These are phyloP conservation scores for Alternaria panax DNA, from an alignment of 2,329 filamentous ascomycete species.

Conservation along the genomic window DNA sequence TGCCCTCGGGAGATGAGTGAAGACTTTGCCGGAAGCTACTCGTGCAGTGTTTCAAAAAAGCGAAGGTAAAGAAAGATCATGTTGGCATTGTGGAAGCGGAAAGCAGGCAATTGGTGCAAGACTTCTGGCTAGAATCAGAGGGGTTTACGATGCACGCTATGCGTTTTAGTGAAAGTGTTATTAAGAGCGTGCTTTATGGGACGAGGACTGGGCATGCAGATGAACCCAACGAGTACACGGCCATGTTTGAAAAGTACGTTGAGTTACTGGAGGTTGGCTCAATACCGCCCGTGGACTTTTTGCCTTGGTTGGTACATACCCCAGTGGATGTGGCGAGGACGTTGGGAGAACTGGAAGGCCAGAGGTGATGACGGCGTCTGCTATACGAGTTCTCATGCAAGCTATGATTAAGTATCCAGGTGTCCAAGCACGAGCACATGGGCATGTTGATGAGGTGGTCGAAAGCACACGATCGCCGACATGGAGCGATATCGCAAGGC, in stretches of 20 bases:
- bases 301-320: slow-evolving; percentile 46
- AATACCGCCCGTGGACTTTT: slow-evolving; percentile 57
- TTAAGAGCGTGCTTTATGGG: slow-evolving; percentile 44
- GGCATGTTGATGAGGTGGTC: slow-evolving; percentile 41
- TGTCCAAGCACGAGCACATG: slow-evolving; percentile 39
- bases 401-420: slow-evolving; percentile 12
- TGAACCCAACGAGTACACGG: not conserved
- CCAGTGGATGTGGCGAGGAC: slow-evolving; percentile 13
- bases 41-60: slow-evolving; percentile 45
- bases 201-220: slow-evolving; percentile 1
- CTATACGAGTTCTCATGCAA: slow-evolving; percentile 9
- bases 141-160: slow-evolving; percentile 58
- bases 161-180: slow-evolving; percentile 57
- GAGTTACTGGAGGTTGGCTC: slow-evolving; percentile 54
- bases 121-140: slow-evolving; percentile 53
- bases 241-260: slow-evolving; percentile 52
- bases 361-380: slow-evolving; percentile 31
- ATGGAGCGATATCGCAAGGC: slow-evolving; percentile 22
- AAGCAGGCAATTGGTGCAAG: slow-evolving; percentile 56
- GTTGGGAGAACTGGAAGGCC: slow-evolving; percentile 16
- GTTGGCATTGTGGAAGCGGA: slow-evolving; percentile 57
- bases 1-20: slow-evolving; percentile 54
- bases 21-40: not conserved
- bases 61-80: slow-evolving; percentile 54
- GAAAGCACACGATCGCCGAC: slow-evolving; percentile 11